These are phyloP conservation scores for Jatropha multifida DNA, from an alignment of 441 rosid genomes.

Conservation along the genomic window DNA sequence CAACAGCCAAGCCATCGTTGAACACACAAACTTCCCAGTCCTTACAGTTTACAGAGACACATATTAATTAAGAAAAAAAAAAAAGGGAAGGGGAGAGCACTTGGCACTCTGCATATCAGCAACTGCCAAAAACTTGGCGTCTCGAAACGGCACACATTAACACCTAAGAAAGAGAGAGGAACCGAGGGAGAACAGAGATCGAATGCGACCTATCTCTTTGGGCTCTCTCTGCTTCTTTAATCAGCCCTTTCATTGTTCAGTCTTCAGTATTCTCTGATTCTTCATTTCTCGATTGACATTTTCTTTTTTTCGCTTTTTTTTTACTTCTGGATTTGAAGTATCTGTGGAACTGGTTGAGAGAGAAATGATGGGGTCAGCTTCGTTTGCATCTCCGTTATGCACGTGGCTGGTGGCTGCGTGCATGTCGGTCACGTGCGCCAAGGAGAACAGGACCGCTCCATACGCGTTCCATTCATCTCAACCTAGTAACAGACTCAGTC, in stretches of 20 bases:
- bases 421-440: constrained; percentile 74
- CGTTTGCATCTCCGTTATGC: constrained; percentile 75
- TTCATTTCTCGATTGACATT: constrained; percentile 27
- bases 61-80: neutral
- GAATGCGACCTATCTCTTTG: constrained; percentile 25
- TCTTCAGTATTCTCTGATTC: neutral
- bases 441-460: constrained; percentile 32
- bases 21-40: too few species aligned
- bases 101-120: constrained; percentile 2
- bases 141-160: constrained; percentile 1
- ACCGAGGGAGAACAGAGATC: neutral
- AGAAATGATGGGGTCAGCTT: constrained; percentile 42
- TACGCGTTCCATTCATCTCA: constrained; percentile 19
- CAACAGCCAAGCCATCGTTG: too few species aligned
- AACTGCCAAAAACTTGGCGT: constrained; percentile 25
- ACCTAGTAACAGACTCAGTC: constrained; percentile 24
- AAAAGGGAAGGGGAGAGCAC: neutral
- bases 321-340: neutral
- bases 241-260: neutral
- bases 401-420: constrained; percentile 93
- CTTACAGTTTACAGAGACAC: neutral
- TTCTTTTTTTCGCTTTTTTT: neutral
- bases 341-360: neutral
- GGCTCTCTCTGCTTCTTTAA: neutral
- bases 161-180: too few species aligned